Evolutionary conservation across 2,329 filamentous ascomycete species (phyloP), one percentile per base, ranked within the genome.

Genomic region (Diaporthe australafricana): DNA sequence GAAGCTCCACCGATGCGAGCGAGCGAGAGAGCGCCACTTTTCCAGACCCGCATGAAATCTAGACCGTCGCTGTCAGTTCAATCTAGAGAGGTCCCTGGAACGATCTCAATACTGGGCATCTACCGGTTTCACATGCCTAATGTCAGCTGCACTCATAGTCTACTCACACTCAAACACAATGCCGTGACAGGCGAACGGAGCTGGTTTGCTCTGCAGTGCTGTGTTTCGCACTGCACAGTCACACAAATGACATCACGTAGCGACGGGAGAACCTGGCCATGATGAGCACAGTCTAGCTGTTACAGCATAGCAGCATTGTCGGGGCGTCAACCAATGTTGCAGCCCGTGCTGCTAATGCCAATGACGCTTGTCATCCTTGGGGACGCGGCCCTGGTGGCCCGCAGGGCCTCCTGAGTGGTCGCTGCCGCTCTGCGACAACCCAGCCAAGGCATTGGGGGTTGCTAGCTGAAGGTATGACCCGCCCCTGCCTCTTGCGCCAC

Each of bases 41-140:
- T 65, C 42, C 45, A 25, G 38, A 63, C 60, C 60, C 60, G 60
- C 60, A 65, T 65, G 45, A 65, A 50, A 50, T 65, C 60, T 65
- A 65, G 60, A 65, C 30, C 60, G 30, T 40, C 11, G 45, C 60
- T 50, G 60, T 65, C 60, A 65, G n/a, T n/a, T n/a, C n/a, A 65
- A 65, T 65, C 30, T 65, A 65, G 30, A 65, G 30, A 50, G 14
- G 60, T 65, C 45, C 60, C 60, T 65, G 60, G 35, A 65, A 65
- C 60, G 45, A 65, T 65, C 45, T 38, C 12, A 3, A 12, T 25
- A 30, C 42, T 22, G n/a, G n/a, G 27, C 22, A 27, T 48, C 57
- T 62, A 30, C 57, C 57, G 57, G 42, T 32, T 45, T 62, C 57
- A 48, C 57, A 63, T 63, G 57, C 57, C 25, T n/a, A 42, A 20